These are phyloP conservation scores for Dicorynia guianensis DNA, from an alignment of 306 rosid species.

Conservation along the genomic window DNA sequence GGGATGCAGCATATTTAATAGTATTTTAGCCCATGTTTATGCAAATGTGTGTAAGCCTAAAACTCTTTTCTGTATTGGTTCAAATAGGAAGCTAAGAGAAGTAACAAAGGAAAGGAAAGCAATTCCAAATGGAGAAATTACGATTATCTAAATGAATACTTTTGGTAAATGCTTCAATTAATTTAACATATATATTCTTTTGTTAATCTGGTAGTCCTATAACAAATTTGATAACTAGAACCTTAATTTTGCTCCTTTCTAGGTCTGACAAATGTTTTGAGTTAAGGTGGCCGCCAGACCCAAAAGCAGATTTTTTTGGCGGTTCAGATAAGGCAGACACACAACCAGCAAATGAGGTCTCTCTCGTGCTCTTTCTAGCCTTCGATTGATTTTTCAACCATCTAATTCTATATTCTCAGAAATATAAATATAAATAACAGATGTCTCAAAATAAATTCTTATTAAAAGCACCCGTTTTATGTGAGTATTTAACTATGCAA, in stretches of 20 bases:
- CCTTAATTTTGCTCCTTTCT: neutral
- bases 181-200: no score
- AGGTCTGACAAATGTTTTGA: slow-evolving; percentile 64
- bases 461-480: no score
- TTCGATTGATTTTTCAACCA: no score
- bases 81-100: slow-evolving; percentile 68
- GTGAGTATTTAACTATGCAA: no score
- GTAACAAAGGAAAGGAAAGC: slow-evolving; percentile 60
- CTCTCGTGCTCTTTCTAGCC: neutral
- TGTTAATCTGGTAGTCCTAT: no score
- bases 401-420: no score
- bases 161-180: slow-evolving; percentile 70
- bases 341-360: slow-evolving; percentile 47
- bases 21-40: no score
- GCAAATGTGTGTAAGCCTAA: slow-evolving; percentile 6
- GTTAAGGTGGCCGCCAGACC: slow-evolving; percentile 67
- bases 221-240: neutral
- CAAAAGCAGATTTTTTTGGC: slow-evolving; percentile 58
- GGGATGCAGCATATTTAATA: neutral
- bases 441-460: no score
- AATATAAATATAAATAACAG: no score
- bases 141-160: slow-evolving; percentile 70
- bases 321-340: slow-evolving; percentile 53
- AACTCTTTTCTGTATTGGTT: slow-evolving; percentile 34
- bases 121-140: slow-evolving; percentile 74